Evolutionary conservation across 2,329 filamentous ascomycete species (phyloP).

Genomic region (Arthrobotrys entomopaga): DNA sequence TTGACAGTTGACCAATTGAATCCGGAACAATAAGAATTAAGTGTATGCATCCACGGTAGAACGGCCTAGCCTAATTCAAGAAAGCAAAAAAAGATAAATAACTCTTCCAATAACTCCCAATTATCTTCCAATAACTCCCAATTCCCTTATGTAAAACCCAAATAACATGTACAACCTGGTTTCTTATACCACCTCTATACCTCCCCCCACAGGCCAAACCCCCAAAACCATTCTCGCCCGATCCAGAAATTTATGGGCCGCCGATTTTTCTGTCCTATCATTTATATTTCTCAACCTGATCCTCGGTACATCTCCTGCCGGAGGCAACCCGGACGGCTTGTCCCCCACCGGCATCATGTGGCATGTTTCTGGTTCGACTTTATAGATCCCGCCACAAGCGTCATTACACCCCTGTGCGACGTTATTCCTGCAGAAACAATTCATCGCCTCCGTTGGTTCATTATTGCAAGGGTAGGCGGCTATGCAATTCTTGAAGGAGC

Average conservation of each 20-base stretch:
- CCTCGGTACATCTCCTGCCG: constrained; percentile 5
- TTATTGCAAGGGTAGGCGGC: constrained; percentile 28
- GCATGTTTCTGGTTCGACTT: constrained; percentile 20
- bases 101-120: too few relatives aligned
- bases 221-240: constrained; percentile 19
- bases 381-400: constrained; percentile 30
- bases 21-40: constrained; percentile 1
- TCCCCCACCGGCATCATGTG: constrained; percentile 22
- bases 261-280: not conserved
- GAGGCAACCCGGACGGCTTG: constrained; percentile 30
- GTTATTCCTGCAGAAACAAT: constrained; percentile 52
- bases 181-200: not conserved
- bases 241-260: not conserved
- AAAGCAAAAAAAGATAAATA: constrained; percentile 10
- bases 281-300: not conserved
- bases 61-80: not conserved
- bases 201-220: constrained; percentile 3
- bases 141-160: constrained; percentile 13
- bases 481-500: constrained; percentile 34
- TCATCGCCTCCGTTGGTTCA: constrained; percentile 16
- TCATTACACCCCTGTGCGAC: constrained; percentile 37
- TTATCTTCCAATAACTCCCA: not conserved
- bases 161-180: not conserved
- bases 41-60: constrained; percentile 7
- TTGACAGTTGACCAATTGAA: constrained; percentile 6